Percentiles rank a stretch among this genome's conserved stretches.
Conservation (phyloP, 306 rosid genomes). For the Abrus precatorius region DNA sequence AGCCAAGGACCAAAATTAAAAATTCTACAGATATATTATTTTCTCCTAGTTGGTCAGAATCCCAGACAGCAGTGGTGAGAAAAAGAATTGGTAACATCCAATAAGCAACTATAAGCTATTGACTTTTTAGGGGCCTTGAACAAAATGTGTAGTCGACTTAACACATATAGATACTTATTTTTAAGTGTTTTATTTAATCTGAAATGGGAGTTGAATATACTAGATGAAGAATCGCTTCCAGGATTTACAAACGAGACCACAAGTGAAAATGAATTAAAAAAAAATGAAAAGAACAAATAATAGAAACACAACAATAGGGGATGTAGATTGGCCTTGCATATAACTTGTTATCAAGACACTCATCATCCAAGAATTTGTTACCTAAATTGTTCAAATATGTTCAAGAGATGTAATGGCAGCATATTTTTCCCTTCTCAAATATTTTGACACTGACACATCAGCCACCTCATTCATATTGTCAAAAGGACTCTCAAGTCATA, state of each 20-base stretch:
- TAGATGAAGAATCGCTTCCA: not conserved
- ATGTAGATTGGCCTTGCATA: conserved; percentile 31
- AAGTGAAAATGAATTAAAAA: not conserved
- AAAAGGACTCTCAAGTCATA: not conserved
- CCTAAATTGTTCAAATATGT: not conserved
- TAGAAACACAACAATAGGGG: not conserved
- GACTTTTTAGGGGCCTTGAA: not conserved
- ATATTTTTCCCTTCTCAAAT: conserved; percentile 18
- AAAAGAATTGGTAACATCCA: conserved; percentile 19
- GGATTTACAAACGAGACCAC: conserved; percentile 28
- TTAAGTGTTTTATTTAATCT: not conserved
- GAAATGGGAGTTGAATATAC: not conserved
- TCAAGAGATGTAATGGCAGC: conserved; percentile 10
- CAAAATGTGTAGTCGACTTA: not conserved
- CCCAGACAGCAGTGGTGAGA: not conserved
- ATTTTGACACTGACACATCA: not conserved
- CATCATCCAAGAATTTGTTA: not conserved
- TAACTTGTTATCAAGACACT: not conserved
- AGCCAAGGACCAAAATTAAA: not conserved
- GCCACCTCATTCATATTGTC: not conserved
- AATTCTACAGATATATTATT: not conserved
- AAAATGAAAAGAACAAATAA: not conserved
- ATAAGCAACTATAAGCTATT: conserved; percentile 14
- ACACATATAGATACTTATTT: not conserved
- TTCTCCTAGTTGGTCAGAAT: not conserved